These are phyloP conservation scores for Yarrowia yakushimensis DNA, from an alignment of 805 yeast species.

Conservation along the genomic window DNA sequence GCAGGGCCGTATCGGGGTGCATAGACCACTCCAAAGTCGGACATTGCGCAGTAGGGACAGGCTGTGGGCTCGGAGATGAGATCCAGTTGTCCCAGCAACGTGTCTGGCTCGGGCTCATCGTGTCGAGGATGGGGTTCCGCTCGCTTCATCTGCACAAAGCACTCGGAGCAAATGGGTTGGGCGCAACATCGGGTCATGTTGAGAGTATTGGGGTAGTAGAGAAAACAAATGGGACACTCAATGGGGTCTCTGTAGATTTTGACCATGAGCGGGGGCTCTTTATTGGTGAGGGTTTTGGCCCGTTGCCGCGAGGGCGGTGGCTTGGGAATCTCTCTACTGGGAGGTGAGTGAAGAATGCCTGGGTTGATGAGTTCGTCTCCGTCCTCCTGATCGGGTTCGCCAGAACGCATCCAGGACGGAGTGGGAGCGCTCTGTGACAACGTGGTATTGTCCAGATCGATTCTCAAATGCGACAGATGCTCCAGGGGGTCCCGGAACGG, in stretches of 20 bases:
- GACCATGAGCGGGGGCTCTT: conserved; percentile 43
- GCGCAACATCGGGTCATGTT: conserved; percentile 84
- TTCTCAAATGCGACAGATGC: conserved; percentile 14
- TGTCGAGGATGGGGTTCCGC: conserved; percentile 92
- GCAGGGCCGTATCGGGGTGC: conserved; percentile 54
- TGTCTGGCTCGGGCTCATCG: conserved; percentile 39
- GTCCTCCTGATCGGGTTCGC: conserved; percentile 1
- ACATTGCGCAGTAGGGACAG: conserved; percentile 91
- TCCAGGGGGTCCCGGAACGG: conserved; percentile 18
- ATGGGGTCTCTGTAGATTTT: conserved; percentile 61
- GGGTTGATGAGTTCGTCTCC: conserved; percentile 18
- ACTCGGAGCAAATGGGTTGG: conserved; percentile 93
- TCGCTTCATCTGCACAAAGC: conserved; percentile 93
- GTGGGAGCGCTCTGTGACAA: neutral
- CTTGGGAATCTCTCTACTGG: neutral
- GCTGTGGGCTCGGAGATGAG: conserved; percentile 81
- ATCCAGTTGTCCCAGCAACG: conserved; percentile 29
- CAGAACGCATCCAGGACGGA: neutral
- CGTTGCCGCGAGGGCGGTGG: neutral
- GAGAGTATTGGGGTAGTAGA: conserved; percentile 73
- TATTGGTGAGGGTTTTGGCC: conserved; percentile 28
- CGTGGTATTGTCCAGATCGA: neutral
- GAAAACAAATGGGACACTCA: conserved; percentile 94
- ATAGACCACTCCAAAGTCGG: conserved; percentile 80
- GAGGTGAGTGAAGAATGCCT: conserved; percentile 1